These are phyloP conservation scores for Stachybotrys elegans DNA, from an alignment of 2,329 filamentous ascomycete species.

Conservation along the genomic window DNA sequence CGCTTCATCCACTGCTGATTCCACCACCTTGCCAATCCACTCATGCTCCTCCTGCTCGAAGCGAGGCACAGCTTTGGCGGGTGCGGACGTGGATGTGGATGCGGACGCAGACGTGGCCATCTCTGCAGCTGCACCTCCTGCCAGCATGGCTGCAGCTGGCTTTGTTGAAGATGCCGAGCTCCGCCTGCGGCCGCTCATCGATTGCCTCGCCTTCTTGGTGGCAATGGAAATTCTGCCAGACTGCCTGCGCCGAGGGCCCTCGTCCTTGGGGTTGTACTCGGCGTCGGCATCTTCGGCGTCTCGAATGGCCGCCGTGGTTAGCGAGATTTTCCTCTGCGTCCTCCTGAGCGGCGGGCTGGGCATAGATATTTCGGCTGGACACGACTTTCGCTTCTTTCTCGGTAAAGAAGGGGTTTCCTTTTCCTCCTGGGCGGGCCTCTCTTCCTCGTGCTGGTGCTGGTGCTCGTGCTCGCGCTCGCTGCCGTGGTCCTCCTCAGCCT, in stretches of 20 bases:
- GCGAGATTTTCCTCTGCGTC: slow-evolving; percentile 11
- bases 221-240: slow-evolving; percentile 25
- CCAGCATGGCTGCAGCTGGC: no score
- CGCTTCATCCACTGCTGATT: slow-evolving; percentile 54
- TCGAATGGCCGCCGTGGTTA: slow-evolving; percentile 14
- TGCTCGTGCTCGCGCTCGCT: slow-evolving; percentile 5
- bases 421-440: neutral
- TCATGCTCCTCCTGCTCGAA: slow-evolving; percentile 32
- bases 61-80: slow-evolving; percentile 8
- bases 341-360: slow-evolving; percentile 13
- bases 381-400: slow-evolving; percentile 3
- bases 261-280: slow-evolving; percentile 37
- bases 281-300: slow-evolving; percentile 36
- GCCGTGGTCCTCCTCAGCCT: no score
- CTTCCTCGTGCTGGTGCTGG: no score
- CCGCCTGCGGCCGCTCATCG: slow-evolving; percentile 15
- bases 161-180: slow-evolving; percentile 15
- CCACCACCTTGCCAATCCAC: slow-evolving; percentile 47
- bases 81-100: slow-evolving; percentile 3
- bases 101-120: slow-evolving; percentile 7
- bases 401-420: slow-evolving; percentile 2
- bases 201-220: slow-evolving; percentile 21
- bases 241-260: slow-evolving; percentile 25
- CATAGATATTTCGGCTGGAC: slow-evolving; percentile 15
- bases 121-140: neutral